Percentiles rank a stretch among this genome's conserved stretches.
Conservation (phyloP, 225 moss, liverwort and hornwort genomes). For the Polytrichum commune region DNA sequence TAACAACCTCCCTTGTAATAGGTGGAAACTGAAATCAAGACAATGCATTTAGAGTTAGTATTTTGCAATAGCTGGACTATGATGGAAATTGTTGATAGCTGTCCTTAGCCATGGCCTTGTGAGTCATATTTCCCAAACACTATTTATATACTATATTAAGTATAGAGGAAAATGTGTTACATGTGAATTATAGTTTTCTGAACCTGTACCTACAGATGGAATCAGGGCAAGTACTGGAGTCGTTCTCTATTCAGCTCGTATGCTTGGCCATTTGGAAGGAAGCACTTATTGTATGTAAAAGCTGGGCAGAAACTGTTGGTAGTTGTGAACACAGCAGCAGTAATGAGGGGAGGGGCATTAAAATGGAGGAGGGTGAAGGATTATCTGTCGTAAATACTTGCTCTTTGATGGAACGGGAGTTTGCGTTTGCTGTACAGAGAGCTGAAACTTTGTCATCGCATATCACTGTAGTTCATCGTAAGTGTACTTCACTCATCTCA, state of each 20-base stretch:
- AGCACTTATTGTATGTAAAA: slow-evolving; percentile 81
- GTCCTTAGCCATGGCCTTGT: too few relatives aligned
- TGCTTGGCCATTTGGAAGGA: slow-evolving; percentile 96
- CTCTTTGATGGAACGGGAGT: slow-evolving; percentile 85
- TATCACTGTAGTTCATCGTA: slow-evolving; percentile 70
- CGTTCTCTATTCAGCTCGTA: slow-evolving; percentile 87
- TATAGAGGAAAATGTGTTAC: too few relatives aligned
- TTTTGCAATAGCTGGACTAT: too few relatives aligned
- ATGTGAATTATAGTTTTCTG: too few relatives aligned
- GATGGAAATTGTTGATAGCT: too few relatives aligned
- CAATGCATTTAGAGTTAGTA: too few relatives aligned
- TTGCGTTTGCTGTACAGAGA: slow-evolving; percentile 86
- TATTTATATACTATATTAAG: too few relatives aligned
- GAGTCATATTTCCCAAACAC: too few relatives aligned
- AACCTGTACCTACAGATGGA: slow-evolving; percentile 53
- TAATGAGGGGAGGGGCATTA: slow-evolving; percentile 42
- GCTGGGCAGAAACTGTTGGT: slow-evolving; percentile 63
- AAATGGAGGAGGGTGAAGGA: slow-evolving; percentile 54
- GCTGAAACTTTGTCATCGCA: slow-evolving; percentile 79
- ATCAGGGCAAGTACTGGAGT: slow-evolving; percentile 71
- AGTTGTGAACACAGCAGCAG: slow-evolving; percentile 42
- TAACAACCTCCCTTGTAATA: too few relatives aligned
- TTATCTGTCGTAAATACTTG: slow-evolving; percentile 77
- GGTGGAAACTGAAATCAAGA: too few relatives aligned
- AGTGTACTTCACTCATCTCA: slow-evolving; percentile 8